These are phyloP conservation scores for Penicillium mononematosum DNA, from an alignment of 495 filamentous ascomycete species.

Conservation along the genomic window DNA sequence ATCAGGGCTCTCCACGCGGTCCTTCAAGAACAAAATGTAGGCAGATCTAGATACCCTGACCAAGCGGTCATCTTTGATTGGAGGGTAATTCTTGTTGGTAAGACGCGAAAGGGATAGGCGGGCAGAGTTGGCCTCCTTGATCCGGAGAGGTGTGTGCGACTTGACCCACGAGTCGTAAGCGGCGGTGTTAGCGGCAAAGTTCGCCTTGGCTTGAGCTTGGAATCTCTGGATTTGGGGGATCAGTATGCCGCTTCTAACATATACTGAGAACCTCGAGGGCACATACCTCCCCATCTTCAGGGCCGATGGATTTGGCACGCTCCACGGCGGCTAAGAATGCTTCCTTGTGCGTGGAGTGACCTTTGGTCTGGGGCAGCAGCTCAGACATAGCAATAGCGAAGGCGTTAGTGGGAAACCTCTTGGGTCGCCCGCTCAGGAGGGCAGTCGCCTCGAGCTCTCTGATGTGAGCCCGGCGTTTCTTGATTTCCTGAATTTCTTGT, in stretches of 20 bases:
- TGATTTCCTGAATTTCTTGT: slow-evolving; percentile 25
- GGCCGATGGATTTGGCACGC: slow-evolving; percentile 21
- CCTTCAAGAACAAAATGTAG: slow-evolving; percentile 47
- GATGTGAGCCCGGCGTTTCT: slow-evolving; percentile 20
- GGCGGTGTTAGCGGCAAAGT: slow-evolving; percentile 43
- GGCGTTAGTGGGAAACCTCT: slow-evolving; percentile 19
- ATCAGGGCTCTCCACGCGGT: slow-evolving; percentile 49
- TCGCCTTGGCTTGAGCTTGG: slow-evolving; percentile 49
- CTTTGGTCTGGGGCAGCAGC: slow-evolving; percentile 16
- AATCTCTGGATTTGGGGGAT: slow-evolving; percentile 38
- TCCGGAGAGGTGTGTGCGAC: slow-evolving; percentile 53
- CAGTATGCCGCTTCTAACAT: slow-evolving; percentile 13
- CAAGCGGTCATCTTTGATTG: slow-evolving; percentile 54
- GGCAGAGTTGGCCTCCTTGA: slow-evolving; percentile 63
- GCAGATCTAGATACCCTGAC: slow-evolving; percentile 46
- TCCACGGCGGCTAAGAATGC: slow-evolving; percentile 19
- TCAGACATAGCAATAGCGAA: slow-evolving; percentile 29
- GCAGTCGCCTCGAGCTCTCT: slow-evolving; percentile 35
- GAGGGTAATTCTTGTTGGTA: slow-evolving; percentile 10
- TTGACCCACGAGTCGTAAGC: slow-evolving; percentile 59
- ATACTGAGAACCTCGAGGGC: not conserved
- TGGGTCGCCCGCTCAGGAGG: slow-evolving; percentile 36
- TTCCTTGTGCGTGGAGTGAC: slow-evolving; percentile 1
- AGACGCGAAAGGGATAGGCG: slow-evolving; percentile 48
- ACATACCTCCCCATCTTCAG: slow-evolving; percentile 40